A percentile compares a stretch with the other conserved stretches of the same genome.
Evolutionary conservation across 768 basidiomycete genomes (phyloP).

Genomic region (Boletus sp.): DNA sequence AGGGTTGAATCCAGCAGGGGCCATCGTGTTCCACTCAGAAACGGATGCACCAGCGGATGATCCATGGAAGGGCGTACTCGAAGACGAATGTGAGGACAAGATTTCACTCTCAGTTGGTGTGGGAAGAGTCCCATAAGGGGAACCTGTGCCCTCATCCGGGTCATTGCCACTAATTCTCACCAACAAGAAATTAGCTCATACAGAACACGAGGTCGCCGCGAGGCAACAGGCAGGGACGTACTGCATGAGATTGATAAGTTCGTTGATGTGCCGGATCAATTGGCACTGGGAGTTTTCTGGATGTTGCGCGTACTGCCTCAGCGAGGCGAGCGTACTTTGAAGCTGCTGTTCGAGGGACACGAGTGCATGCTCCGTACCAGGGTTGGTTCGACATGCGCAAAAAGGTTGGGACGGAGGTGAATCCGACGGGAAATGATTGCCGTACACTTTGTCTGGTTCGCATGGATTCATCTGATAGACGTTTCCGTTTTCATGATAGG

Average conservation of each 20-base stretch:
- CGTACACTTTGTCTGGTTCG: constrained; percentile 35
- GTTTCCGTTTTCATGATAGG: constrained; percentile 35
- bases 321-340: constrained; percentile 51
- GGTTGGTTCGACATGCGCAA: constrained; percentile 65
- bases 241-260: constrained; percentile 65
- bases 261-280: constrained; percentile 56
- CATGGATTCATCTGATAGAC: constrained; percentile 37
- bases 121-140: constrained; percentile 53
- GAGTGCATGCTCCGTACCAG: constrained; percentile 56
- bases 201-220: constrained; percentile 33
- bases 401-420: constrained; percentile 38
- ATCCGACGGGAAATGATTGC: constrained; percentile 31
- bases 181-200: constrained; percentile 31
- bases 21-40: constrained; percentile 61
- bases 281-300: constrained; percentile 51
- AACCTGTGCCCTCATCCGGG: constrained; percentile 44
- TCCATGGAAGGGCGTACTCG: constrained; percentile 41
- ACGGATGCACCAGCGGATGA: constrained; percentile 48
- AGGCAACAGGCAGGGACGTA: constrained; percentile 42
- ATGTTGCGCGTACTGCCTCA: constrained; percentile 64
- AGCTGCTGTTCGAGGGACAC: constrained; percentile 64
- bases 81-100: constrained; percentile 45
- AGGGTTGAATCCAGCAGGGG: constrained; percentile 57
- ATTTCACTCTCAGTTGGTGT: constrained; percentile 65
- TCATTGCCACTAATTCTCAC: constrained; percentile 50